These are phyloP conservation scores for Lyophyllum atratum DNA, from an alignment of 768 basidiomycete species.

Conservation along the genomic window DNA sequence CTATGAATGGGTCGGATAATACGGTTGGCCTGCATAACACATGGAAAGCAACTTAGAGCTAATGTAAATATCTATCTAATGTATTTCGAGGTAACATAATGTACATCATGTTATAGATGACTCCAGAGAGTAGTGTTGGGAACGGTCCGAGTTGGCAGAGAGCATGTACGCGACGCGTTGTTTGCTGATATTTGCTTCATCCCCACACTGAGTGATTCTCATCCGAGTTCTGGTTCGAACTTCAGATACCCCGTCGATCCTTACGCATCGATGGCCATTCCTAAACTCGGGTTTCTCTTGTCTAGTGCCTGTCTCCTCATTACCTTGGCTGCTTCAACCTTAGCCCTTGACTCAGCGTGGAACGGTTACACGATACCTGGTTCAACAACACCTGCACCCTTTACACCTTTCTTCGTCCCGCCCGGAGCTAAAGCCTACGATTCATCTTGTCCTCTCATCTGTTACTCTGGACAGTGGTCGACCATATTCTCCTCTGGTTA, in stretches of 20 bases:
- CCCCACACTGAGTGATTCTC: too few relatives aligned
- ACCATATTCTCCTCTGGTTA: slow-evolving; percentile 54
- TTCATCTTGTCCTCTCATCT: slow-evolving; percentile 67
- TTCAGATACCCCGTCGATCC: not conserved
- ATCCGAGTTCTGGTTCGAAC: too few relatives aligned
- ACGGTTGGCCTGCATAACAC: slow-evolving; percentile 81
- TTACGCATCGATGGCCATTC: slow-evolving; percentile 14
- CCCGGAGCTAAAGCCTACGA: slow-evolving; percentile 72
- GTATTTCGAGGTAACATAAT: slow-evolving; percentile 7
- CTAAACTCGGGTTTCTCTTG: slow-evolving; percentile 8
- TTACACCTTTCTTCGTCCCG: slow-evolving; percentile 75
- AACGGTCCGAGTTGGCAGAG: not conserved
- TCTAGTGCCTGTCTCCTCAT: slow-evolving; percentile 13
- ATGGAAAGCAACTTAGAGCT: slow-evolving; percentile 42
- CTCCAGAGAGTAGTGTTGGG: not conserved
- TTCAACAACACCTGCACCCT: slow-evolving; percentile 44
- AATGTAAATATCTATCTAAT: slow-evolving; percentile 13
- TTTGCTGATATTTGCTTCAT: not conserved
- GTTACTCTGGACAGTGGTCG: slow-evolving; percentile 62
- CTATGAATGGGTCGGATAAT: slow-evolving; percentile 67
- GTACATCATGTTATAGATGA: not conserved
- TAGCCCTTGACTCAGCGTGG: slow-evolving; percentile 56
- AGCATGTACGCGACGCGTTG: not conserved
- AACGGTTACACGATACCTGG: slow-evolving; percentile 62
- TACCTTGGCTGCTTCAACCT: slow-evolving; percentile 12